Evolutionary conservation across 139 green algal species (phyloP), one percentile per base, ranked within the genome.

Genomic region (Asterochloris erici): DNA sequence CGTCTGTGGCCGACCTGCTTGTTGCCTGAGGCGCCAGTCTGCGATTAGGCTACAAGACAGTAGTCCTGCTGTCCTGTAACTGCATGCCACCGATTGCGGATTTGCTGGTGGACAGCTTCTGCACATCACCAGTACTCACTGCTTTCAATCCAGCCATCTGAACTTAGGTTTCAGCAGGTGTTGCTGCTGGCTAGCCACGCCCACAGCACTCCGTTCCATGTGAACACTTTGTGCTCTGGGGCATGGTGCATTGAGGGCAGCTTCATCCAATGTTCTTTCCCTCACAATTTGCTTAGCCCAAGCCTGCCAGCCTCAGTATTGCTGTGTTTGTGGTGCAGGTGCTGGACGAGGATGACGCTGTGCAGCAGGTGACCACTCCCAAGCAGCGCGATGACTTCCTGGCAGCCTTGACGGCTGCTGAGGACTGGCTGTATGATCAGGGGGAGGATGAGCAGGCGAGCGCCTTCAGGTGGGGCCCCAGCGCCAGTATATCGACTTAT

Each of bases 401-500:
- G 11, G 78, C 64, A 19, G 73, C 87, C 73, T 89, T 98, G 26
- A 91, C 54, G 62, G 91, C 92, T 11, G 88, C 85, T 13, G 96
- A 99, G 90, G 96, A 99, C 83, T 99, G 96, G 96, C 87, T 99
- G 86, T 99, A 98, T 76, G 92, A 90, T 73, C 95, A 98, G 62
- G 95, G 93, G 21, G 95, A 94, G 27, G 81, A 83, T 13, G 89
- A 85, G 47, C 78, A 61, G 0, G 84, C 54, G 14, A 17, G 73
- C 61, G 83, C 78, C 78, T 84, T 84, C 78, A 81, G 73, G 73
- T 84, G 6, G 73, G 38, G 79, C 1, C 47, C 29, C 47, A 63
- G 54, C 64, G 17, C 12, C 63, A 0, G 17, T 73, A 12, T 62
- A 23, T 14, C 28, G 61, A 6, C 6, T 71, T 2, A 71, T 4